phyloP scores from a whole-genome alignment of 805 yeast species.

The Sugiyamaella smithiae region DNA sequence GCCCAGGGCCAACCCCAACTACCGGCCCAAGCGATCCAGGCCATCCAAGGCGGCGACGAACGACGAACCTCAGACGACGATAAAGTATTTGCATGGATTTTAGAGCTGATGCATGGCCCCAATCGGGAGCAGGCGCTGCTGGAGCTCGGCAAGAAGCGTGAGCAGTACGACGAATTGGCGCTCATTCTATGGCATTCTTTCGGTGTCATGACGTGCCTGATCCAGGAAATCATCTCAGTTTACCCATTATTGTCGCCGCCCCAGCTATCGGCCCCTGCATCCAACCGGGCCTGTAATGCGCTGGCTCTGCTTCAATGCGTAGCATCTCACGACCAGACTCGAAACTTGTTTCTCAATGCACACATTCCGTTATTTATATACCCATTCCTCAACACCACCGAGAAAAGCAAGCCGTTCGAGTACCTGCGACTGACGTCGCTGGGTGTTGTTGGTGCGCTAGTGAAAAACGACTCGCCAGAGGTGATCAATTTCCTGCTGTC shows the following conservation, averaged over 20 bases:
- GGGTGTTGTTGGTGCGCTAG: conserved; percentile 96
- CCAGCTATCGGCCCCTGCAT: conserved; percentile 74
- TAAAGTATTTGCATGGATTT: conserved; percentile 84
- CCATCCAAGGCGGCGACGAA: background rate
- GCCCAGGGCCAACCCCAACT: conserved; percentile 5
- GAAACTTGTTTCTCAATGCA: conserved; percentile 79
- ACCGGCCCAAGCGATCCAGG: background rate
- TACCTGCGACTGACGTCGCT: conserved; percentile 87
- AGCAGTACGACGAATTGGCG: conserved; percentile 91
- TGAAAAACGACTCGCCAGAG: conserved; percentile 92
- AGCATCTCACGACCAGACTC: conserved; percentile 90
- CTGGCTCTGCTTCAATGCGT: conserved; percentile 93
- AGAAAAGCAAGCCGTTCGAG: conserved; percentile 90
- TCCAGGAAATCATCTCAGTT: conserved; percentile 86
- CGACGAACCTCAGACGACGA: conserved; percentile 54
- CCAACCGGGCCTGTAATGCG: conserved; percentile 94
- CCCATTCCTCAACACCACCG: conserved; percentile 89
- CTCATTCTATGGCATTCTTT: conserved; percentile 91
- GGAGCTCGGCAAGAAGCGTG: conserved; percentile 91
- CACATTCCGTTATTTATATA: conserved; percentile 89
- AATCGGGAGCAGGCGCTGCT: conserved; percentile 89
- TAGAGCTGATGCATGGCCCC: conserved; percentile 85
- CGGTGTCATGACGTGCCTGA: conserved; percentile 90
- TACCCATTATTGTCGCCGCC: conserved; percentile 91
- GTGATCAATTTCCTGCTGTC: conserved; percentile 87